These are phyloP conservation scores for Pseudozyma sp. DNA, from an alignment of 1,284 basidiomycete species.

Conservation along the genomic window DNA sequence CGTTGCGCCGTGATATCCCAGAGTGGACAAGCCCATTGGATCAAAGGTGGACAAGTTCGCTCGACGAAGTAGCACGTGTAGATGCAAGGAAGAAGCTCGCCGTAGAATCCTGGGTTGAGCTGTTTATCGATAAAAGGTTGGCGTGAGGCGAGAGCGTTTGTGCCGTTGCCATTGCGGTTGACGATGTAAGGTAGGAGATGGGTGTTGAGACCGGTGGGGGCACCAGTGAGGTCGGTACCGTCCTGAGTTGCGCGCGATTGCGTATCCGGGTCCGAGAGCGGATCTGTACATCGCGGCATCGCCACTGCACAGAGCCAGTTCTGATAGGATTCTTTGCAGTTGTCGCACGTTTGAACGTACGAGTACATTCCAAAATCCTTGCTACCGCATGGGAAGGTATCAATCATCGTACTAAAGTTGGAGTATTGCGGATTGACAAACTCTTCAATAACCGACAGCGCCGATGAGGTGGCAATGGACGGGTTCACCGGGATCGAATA, in stretches of 20 bases:
- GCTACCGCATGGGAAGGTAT: slow-evolving; percentile 69
- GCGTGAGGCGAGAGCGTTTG: slow-evolving; percentile 35
- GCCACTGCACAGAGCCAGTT: slow-evolving; percentile 70
- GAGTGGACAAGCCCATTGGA: slow-evolving; percentile 62
- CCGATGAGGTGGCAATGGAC: slow-evolving; percentile 51
- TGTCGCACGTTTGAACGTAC: slow-evolving; percentile 68
- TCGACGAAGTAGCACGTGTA: slow-evolving; percentile 65
- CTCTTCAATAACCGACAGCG: slow-evolving; percentile 63
- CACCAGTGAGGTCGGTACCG: slow-evolving; percentile 54
- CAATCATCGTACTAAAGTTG: slow-evolving; percentile 69
- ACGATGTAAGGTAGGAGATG: slow-evolving; percentile 63
- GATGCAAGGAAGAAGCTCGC: slow-evolving; percentile 67
- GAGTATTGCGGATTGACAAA: slow-evolving; percentile 64
- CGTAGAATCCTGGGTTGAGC: slow-evolving; percentile 56
- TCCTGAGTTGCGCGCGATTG: slow-evolving; percentile 57
- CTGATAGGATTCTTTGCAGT: slow-evolving; percentile 69
- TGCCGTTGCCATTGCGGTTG: slow-evolving; percentile 55
- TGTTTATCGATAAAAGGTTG: slow-evolving; percentile 60
- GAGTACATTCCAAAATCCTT: slow-evolving; percentile 69
- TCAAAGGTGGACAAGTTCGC: slow-evolving; percentile 62
- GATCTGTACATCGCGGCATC: slow-evolving; percentile 70
- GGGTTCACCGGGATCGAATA: slow-evolving; percentile 70
- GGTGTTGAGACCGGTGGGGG: slow-evolving; percentile 52
- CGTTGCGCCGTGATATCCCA: slow-evolving; percentile 67
- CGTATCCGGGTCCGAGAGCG: slow-evolving; percentile 36